Evolutionary conservation across 2,329 filamentous ascomycete genomes (phyloP).

Genomic region (Eutypa lata): DNA sequence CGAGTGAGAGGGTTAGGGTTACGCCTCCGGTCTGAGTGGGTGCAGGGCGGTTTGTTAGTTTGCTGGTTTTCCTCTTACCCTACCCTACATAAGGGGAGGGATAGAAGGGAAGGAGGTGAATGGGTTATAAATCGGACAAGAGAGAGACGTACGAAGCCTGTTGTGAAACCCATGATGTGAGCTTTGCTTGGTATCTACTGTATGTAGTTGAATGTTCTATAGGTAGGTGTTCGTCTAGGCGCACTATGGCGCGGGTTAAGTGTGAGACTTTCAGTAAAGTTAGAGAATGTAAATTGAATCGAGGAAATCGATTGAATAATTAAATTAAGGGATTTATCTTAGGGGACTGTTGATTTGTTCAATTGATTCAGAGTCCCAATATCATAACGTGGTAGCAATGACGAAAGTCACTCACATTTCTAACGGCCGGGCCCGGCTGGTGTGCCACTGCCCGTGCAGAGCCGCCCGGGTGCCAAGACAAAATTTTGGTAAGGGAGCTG

Average conservation of each 20-base stretch:
- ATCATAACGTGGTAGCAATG: constrained; percentile 4
- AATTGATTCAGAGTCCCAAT: too few relatives aligned
- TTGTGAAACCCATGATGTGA: constrained; percentile 66
- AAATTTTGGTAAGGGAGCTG: not conserved
- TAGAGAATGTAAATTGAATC: not conserved
- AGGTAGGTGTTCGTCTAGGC: constrained; percentile 8
- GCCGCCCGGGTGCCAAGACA: not conserved
- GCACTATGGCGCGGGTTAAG: constrained; percentile 22
- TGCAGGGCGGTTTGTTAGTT: not conserved
- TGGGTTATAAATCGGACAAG: not conserved
- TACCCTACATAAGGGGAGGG: too few relatives aligned
- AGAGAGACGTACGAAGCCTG: constrained; percentile 63
- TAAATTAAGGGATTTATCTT: not conserved
- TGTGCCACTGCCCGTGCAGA: not conserved
- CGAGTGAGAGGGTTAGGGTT: constrained; percentile 68
- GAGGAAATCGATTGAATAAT: not conserved
- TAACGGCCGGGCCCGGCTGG: not conserved
- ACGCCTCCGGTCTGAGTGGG: constrained; percentile 65
- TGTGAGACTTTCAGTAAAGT: constrained; percentile 15
- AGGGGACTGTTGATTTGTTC: not conserved
- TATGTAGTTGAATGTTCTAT: too few relatives aligned
- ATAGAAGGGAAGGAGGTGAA: not conserved
- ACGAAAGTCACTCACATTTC: constrained; percentile 19
- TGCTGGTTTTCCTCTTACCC: not conserved
- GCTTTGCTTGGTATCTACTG: constrained; percentile 7